Conservation (phyloP, 768 basidiomycete species). For the Cystobasidium tubakii region DNA sequence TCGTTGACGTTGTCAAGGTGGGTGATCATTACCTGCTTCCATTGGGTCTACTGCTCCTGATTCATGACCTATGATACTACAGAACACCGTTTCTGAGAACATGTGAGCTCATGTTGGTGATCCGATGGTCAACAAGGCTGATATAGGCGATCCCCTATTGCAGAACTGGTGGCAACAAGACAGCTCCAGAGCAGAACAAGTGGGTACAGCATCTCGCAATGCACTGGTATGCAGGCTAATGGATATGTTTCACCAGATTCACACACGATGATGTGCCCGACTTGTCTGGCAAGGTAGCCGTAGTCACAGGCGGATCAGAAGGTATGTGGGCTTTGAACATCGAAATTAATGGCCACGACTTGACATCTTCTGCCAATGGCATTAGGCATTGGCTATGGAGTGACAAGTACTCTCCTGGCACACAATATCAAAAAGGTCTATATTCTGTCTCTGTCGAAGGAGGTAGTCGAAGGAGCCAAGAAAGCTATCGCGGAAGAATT, state of each 20-base stretch:
- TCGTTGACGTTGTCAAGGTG: neutral
- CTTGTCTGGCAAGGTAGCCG: conserved; percentile 32
- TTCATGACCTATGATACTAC: neutral
- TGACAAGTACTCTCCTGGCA: conserved; percentile 26
- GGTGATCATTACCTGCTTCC: neutral
- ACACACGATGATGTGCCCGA: conserved; percentile 7
- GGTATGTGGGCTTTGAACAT: neutral
- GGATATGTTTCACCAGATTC: no score
- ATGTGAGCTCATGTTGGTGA: conserved; percentile 16
- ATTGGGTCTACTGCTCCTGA: neutral
- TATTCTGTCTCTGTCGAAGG: conserved; percentile 26
- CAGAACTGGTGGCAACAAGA: conserved; percentile 30
- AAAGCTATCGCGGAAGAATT: conserved; percentile 33
- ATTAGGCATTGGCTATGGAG: conserved; percentile 29
- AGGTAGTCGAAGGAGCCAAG: conserved; percentile 20
- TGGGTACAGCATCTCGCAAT: neutral
- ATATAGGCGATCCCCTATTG: neutral
- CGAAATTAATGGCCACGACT: no score
- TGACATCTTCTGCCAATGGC: neutral
- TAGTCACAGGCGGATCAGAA: conserved; percentile 36
- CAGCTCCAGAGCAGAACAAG: conserved; percentile 22
- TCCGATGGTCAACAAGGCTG: no score
- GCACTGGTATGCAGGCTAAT: no score
- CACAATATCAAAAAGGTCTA: conserved; percentile 35
- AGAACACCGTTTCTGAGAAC: conserved; percentile 36